Base-by-base conservation (phyloP, 306 rosid species). In the Hylodesmum podocarpum region DNA sequence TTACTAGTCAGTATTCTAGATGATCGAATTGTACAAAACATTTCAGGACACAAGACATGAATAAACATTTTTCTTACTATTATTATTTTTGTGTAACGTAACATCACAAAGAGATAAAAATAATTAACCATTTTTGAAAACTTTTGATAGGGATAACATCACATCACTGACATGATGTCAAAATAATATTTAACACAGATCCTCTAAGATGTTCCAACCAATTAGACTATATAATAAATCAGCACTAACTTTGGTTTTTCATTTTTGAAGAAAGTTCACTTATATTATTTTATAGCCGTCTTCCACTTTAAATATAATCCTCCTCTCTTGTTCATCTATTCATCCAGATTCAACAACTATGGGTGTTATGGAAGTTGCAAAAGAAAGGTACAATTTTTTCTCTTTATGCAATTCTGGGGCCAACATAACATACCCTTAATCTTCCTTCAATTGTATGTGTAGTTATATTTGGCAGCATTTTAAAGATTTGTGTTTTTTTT, bases 281-380 rank as follows among this genome's bases (percentile, higher is more conserved):
- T 5, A 0, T 16, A 65, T 53, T 80, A 72, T 64, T 80, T 80
- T 22, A 80, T 80, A 55, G 76, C 43, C 63, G 10, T 66, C 70
- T 12, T 50, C 29, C 22, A 58, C 21, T 70, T 51, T 68, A 61
- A 46, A 61, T 70, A 40, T 10, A 59, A 31, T 11, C 70, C 40
- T 37, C 76, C 58, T 14, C 64, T 18, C 19, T 21, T 64, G 46
- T 63, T 24, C 70, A 55, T 13, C 75, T 31, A 47, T 53, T 80
- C 72, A 72, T 41, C 25, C 39, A 64, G 72, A 78, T 78, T 78
- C 76, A 72, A 5, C 72, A 43, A 51, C 85, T 5, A 82, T 82
- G 84, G 80, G 28, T 8, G 80, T 18, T 8, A 37, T 37, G 77
- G 86, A 66, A 77, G 78, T 44, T 39, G 64, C 72, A 67, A 72